Conservation (phyloP, 164 flowering plant species). For the Tetrastigma voinierianum region DNA sequence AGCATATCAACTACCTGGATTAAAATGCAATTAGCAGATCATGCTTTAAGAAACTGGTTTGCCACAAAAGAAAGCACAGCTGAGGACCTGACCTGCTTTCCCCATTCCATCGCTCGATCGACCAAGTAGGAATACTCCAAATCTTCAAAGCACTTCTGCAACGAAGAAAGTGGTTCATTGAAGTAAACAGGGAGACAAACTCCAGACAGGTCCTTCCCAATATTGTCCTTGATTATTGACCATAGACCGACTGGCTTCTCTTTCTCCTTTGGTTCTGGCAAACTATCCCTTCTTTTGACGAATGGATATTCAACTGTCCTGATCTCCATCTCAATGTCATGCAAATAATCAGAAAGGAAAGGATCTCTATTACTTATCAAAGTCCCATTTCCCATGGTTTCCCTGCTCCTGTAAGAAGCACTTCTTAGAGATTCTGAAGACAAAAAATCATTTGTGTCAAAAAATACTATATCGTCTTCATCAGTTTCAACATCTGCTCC, state of each 20-base stretch:
- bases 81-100: constrained; percentile 81
- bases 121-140: constrained; percentile 93
- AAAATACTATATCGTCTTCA: constrained; percentile 80
- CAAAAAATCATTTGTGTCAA: constrained; percentile 84
- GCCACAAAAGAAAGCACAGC: constrained; percentile 29
- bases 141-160: constrained; percentile 98
- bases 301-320: constrained; percentile 60
- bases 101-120: constrained; percentile 92
- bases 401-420: constrained; percentile 81
- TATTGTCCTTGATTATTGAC: constrained; percentile 97
- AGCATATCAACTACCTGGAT: constrained; percentile 22
- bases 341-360: constrained; percentile 44
- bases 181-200: constrained; percentile 99
- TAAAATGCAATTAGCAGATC: constrained; percentile 27
- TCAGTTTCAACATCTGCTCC: constrained; percentile 89
- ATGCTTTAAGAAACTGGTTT: constrained; percentile 28
- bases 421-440: constrained; percentile 79
- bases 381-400: constrained; percentile 38
- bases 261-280: constrained; percentile 98
- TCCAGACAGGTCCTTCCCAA: constrained; percentile 96
- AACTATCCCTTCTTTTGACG: constrained; percentile 76
- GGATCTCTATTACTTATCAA: constrained; percentile 45
- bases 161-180: constrained; percentile 94
- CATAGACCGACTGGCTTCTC: constrained; percentile 95
- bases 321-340: constrained; percentile 47